Conservation (phyloP, 2,329 filamentous ascomycete genomes). For the Grosmannia huntii region DNA sequence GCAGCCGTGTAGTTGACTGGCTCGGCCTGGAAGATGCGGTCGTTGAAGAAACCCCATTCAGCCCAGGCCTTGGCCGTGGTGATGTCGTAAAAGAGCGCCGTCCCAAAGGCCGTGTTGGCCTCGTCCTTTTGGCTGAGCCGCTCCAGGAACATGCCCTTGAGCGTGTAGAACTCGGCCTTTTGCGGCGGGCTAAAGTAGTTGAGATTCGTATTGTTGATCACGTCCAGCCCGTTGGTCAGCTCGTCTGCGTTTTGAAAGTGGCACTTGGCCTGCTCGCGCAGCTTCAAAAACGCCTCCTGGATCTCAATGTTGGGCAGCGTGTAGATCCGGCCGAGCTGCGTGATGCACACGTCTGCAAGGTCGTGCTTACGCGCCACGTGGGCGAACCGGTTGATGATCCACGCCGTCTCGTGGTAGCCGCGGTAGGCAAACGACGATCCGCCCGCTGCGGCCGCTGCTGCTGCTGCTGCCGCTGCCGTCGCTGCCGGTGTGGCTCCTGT, state of each 20-base stretch:
- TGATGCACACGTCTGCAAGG: conserved; percentile 93
- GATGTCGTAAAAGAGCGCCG: conserved; percentile 90
- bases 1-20: conserved; percentile 70
- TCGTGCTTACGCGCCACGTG: conserved; percentile 96
- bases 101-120: conserved; percentile 86
- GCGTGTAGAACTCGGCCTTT: conserved; percentile 97
- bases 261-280: conserved; percentile 97
- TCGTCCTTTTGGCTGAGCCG: conserved; percentile 85
- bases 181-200: conserved; percentile 95
- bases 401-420: conserved; percentile 96
- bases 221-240: conserved; percentile 82
- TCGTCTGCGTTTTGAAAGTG: conserved; percentile 95
- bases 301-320: conserved; percentile 99
- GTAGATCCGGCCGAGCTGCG: conserved; percentile 92
- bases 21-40: conserved; percentile 88
- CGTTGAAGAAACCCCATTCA: conserved; percentile 98
- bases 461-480: background rate
- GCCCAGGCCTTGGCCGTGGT: conserved; percentile 95
- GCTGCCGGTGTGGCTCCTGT: background rate
- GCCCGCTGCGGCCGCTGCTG: conserved; percentile 44
- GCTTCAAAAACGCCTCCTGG: conserved; percentile 94
- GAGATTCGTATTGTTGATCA: conserved; percentile 98
- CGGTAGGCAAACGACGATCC: conserved; percentile 93
- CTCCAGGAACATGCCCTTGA: conserved; percentile 98
- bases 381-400: conserved; percentile 99